Conservation (phyloP, 495 filamentous ascomycete species). For the Opeltia flavorubescens region DNA sequence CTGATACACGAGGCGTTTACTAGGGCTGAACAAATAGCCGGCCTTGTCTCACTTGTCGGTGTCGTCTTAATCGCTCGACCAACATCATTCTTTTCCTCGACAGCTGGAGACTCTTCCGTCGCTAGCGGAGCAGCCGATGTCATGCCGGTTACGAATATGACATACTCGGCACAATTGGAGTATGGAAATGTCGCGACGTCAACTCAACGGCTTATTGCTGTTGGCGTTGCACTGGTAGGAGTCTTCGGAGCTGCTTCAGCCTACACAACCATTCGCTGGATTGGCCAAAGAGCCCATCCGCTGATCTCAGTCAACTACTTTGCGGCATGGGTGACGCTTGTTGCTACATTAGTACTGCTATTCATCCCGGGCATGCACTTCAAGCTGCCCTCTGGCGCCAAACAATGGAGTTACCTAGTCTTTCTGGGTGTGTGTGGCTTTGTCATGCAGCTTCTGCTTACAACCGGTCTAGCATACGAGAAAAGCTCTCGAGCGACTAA, state of each 20-base stretch:
- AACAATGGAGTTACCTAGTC: conserved; percentile 59
- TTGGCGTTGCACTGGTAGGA: conserved; percentile 60
- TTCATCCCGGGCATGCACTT: conserved; percentile 39
- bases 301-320: conserved; percentile 84
- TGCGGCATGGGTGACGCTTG: conserved; percentile 50
- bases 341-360: conserved; percentile 46
- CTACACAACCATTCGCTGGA: conserved; percentile 70
- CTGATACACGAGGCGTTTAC: conserved; percentile 72
- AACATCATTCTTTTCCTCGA: conserved; percentile 32
- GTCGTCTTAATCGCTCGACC: conserved; percentile 80
- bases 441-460: conserved; percentile 77
- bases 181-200: conserved; percentile 35
- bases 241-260: conserved; percentile 68
- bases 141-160: conserved; percentile 12
- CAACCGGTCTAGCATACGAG: conserved; percentile 57
- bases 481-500: conserved; percentile 61
- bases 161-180: conserved; percentile 10
- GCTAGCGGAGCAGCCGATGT: conserved; percentile 11
- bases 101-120: conserved; percentile 8
- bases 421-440: conserved; percentile 67
- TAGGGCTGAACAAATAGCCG: conserved; percentile 59
- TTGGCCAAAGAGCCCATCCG: conserved; percentile 71
- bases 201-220: conserved; percentile 55
- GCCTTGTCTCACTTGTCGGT: conserved; percentile 59
- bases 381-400: conserved; percentile 40